Percentiles rank a stretch among this genome's conserved stretches.
Conservation (phyloP, 148 eudicot species). For the Drosera capensis region DNA sequence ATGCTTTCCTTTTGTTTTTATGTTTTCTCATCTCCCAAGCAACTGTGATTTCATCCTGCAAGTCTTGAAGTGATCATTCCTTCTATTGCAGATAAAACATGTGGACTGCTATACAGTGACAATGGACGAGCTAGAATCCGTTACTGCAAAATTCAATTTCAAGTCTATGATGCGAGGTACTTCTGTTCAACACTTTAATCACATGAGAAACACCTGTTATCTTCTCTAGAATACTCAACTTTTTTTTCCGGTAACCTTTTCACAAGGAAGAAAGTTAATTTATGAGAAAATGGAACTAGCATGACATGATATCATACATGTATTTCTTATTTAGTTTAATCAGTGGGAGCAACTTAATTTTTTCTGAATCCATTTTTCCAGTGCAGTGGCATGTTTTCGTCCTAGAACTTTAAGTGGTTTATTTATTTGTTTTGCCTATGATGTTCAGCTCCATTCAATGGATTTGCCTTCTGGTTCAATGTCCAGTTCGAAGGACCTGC, state of each 20-base stretch:
- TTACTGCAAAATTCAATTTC: constrained; percentile 51
- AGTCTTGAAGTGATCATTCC: background rate
- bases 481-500: constrained; percentile 63
- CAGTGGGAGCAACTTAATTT: no score
- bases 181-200: background rate
- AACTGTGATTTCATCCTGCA: background rate
- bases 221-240: background rate
- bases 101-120: constrained; percentile 71
- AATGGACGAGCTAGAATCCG: constrained; percentile 55
- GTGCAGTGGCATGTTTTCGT: no score
- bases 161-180: constrained; percentile 97
- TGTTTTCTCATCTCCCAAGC: background rate
- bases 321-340: no score
- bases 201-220: background rate
- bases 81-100: constrained; percentile 58
- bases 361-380: no score
- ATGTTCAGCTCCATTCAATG: constrained; percentile 80
- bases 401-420: background rate
- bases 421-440: constrained; percentile 1
- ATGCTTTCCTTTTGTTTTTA: background rate
- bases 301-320: no score
- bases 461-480: constrained; percentile 98
- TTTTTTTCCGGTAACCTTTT: no score
- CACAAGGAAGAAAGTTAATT: no score
- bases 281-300: no score